Evolutionary conservation across 805 yeast genomes (phyloP), one percentile per base, ranked within the genome.

Genomic region (Sugiyamaella americana): DNA sequence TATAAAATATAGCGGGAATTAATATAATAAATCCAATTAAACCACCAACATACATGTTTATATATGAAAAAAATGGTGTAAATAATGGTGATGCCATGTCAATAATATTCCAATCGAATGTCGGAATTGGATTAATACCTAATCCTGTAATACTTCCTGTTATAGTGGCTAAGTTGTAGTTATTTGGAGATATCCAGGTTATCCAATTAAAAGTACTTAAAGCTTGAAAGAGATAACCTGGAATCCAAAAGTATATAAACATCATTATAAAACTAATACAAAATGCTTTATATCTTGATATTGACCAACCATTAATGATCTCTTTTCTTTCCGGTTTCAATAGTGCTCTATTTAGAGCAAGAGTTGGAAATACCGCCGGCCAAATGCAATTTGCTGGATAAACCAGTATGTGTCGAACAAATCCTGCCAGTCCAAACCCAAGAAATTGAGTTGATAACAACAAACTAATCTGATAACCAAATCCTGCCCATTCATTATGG

Each of bases 151-250:
- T 81, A 3, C 71, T 59, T 17, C 82, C 82, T n/a, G 78, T 72
- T 20, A 77, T 59, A 8, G 58, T 53, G 47, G 78, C 79, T 13
- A 81, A 71, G 24, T 69, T 69, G 45, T 73, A 71, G 58, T 76
- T 76, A 46, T 75, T 61, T 20, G 72, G 72, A 37, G 62, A 69
- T 43, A 78, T 78, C 87, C 87, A 80, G 20, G 80, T 71, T 51
- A 79, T 72, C 74, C 82, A 80, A 48, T 65, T 62, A 60, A 82
- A 78, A 53, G 70, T 70, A 2, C 82, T 74, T 47, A 82, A 67
- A 3, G 76, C 82, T 34, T 70, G 68, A 68, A 79, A 78, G 30
- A 81, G 67, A 59, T 64, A 79, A 47, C 76, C 81, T 13, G 84
- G 84, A 56, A 79, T 59, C 76, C 79, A 79, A 57, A 75, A 75